A percentile compares a stretch with the other conserved stretches of the same genome.
phyloP scores from a whole-genome alignment of 495 filamentous ascomycete genomes.

The Penicillium riverlandense region DNA sequence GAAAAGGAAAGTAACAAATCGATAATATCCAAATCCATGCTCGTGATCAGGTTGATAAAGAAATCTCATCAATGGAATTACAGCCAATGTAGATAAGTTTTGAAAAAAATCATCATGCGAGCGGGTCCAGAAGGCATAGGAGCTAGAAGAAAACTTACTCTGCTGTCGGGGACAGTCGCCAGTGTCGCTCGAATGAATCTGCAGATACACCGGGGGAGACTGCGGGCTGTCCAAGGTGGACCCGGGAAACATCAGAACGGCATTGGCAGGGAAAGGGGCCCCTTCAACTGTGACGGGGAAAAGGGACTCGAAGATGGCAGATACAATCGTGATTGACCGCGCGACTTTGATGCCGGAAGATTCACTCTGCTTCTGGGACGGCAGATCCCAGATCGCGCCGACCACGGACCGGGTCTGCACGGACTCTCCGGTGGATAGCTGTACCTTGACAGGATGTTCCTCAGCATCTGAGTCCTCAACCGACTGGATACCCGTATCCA shows the following conservation, averaged over 20 bases:
- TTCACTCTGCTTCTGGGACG: constrained; percentile 6
- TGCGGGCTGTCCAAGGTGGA: constrained; percentile 33
- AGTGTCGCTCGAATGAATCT: constrained; percentile 76
- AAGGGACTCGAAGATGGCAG: constrained; percentile 54
- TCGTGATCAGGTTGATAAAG: constrained; percentile 71
- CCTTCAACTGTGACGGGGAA: constrained; percentile 71
- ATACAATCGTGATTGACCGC: constrained; percentile 55
- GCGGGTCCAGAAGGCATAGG: constrained; percentile 14
- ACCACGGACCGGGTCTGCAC: constrained; percentile 53
- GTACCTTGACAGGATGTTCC: constrained; percentile 30
- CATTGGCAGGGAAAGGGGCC: constrained; percentile 63
- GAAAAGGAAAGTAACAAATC: constrained; percentile 4
- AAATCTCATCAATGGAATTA: constrained; percentile 68
- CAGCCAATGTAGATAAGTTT: constrained; percentile 99
- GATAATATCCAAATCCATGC: constrained; percentile 5
- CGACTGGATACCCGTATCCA: constrained; percentile 55
- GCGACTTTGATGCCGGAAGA: constrained; percentile 22
- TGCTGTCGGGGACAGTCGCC: constrained; percentile 82
- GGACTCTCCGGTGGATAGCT: constrained; percentile 52
- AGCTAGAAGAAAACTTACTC: constrained; percentile 57
- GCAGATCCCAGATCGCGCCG: constrained; percentile 38
- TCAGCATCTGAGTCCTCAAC: constrained; percentile 17
- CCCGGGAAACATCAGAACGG: constrained; percentile 63
- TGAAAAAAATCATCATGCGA: constrained; percentile 67
- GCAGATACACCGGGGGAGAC: constrained; percentile 58